Base-by-base conservation (phyloP, 805 yeast genomes). In the Wickerhamomyces queroliae region DNA sequence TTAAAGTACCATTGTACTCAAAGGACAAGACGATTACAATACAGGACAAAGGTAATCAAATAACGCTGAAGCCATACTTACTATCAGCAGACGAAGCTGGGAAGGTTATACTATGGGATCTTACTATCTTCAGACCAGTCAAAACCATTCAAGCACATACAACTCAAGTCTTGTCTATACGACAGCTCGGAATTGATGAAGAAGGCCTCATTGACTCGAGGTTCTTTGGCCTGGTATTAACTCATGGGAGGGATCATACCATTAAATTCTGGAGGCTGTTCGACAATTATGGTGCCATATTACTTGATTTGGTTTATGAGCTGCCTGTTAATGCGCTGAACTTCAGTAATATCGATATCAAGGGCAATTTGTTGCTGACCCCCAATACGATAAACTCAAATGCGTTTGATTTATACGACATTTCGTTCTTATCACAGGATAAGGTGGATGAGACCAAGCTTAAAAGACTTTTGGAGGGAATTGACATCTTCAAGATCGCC, bases 321-420 rank as follows among this genome's bases (percentile, higher is more conserved):
- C 66, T 83, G 47, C 89, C 89, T 6, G 83, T 83, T 32, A 87
- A 87, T 56, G 67, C 86, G 4, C 62, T 87, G 46, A 86, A 84
- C 49, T 87, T 81, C 56, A 74, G 88, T 48, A 77, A 79, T 39
- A 77, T 80, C n/a, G 79, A 70, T 5, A 57, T 71, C 15, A 39
- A 36, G 7, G 53, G 55, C 1, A 53, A 61, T 13, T 47, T 46
- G 12, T 41, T 76, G 20, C 53, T 80, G 0, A 74, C 85, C 1
- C 88, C 95, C 0, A 78, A 81, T 15, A 76, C 88, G 0, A 57
- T 67, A 9, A 75, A 76, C 49, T 78, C 93, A 0, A 76, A 80
- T 30, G 67, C 69, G 25, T 70, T 83, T 45, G 95, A 85, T 50
- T 54, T 86, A 1, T 83, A 83, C 53, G 52, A 55, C 26, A 48